phyloP scores from a whole-genome alignment of 305 asterid genomes.

The Fraxinus ornus region DNA sequence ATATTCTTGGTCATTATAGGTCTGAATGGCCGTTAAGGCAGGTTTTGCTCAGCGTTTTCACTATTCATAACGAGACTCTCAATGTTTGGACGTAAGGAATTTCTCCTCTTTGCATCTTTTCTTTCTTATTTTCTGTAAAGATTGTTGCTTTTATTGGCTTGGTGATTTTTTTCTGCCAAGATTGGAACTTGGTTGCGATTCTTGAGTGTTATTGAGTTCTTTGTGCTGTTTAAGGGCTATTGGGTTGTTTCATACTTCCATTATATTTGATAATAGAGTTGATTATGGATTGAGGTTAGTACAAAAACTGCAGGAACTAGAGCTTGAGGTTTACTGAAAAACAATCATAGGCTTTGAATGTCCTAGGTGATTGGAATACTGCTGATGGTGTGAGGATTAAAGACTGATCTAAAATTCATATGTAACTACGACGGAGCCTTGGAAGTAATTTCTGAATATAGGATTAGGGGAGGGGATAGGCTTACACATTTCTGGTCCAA shows the following conservation, averaged over 20 bases:
- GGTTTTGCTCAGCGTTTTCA: slow-evolving; percentile 67
- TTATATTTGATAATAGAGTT: neutral
- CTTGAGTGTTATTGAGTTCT: neutral
- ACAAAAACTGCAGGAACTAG: neutral
- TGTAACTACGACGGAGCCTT: neutral
- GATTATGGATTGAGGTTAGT: neutral
- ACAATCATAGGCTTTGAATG: neutral
- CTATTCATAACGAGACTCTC: slow-evolving; percentile 94
- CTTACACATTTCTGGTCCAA: neutral
- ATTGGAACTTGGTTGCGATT: neutral
- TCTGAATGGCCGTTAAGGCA: slow-evolving; percentile 95
- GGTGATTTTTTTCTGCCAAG: neutral
- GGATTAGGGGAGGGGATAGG: neutral
- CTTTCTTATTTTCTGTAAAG: neutral
- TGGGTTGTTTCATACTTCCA: neutral
- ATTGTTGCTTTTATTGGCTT: neutral
- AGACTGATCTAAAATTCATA: neutral
- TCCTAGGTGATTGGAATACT: neutral
- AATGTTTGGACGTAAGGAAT: slow-evolving; percentile 91
- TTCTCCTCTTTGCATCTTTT: slow-evolving; percentile 13
- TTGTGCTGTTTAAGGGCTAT: neutral
- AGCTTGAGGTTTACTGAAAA: neutral
- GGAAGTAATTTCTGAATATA: neutral
- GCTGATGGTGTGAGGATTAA: neutral
- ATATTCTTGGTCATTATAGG: slow-evolving; percentile 71